A percentile compares a stretch with the other conserved stretches of the same genome.
Conservation (phyloP, 2,329 filamentous ascomycete genomes). For the Curvularia sp. region DNA sequence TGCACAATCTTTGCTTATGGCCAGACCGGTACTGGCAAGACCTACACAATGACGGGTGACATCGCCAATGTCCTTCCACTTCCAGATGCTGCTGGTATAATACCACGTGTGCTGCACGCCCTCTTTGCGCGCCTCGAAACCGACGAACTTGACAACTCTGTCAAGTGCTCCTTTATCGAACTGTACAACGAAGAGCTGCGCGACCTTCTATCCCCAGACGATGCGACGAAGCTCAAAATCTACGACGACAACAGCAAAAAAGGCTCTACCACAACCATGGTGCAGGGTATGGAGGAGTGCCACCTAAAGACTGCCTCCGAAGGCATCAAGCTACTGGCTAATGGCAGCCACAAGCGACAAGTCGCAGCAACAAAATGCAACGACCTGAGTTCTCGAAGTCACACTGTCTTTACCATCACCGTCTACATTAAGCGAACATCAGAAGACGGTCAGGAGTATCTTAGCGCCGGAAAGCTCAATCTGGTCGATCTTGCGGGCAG, state of each 20-base stretch:
- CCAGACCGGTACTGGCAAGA: slow-evolving; percentile 97
- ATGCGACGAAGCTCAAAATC: slow-evolving; percentile 88
- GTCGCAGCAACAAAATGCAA: slow-evolving; percentile 99
- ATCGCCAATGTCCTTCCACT: slow-evolving; percentile 90
- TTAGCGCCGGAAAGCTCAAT: slow-evolving; percentile 92
- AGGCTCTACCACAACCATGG: slow-evolving; percentile 82
- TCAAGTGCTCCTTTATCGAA: slow-evolving; percentile 98
- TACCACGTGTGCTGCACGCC: slow-evolving; percentile 86
- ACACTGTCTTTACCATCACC: slow-evolving; percentile 96
- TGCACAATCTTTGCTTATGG: slow-evolving; percentile 99
- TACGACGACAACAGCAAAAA: slow-evolving; percentile 87
- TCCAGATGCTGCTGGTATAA: slow-evolving; percentile 92
- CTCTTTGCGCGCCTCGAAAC: slow-evolving; percentile 84
- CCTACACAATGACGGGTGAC: slow-evolving; percentile 98
- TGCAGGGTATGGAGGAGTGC: slow-evolving; percentile 97
- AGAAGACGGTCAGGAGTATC: slow-evolving; percentile 85
- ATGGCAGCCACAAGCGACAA: slow-evolving; percentile 90
- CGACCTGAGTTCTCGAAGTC: slow-evolving; percentile 93
- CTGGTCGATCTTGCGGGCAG: slow-evolving; percentile 95
- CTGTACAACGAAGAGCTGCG: slow-evolving; percentile 97
- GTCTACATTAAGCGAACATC: slow-evolving; percentile 83
- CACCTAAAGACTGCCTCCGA: slow-evolving; percentile 85
- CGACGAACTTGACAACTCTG: slow-evolving; percentile 79
- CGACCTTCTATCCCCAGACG: slow-evolving; percentile 83
- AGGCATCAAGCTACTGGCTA: slow-evolving; percentile 86